phyloP scores from a whole-genome alignment of 345 rosid species.

The Brassica cretica region DNA sequence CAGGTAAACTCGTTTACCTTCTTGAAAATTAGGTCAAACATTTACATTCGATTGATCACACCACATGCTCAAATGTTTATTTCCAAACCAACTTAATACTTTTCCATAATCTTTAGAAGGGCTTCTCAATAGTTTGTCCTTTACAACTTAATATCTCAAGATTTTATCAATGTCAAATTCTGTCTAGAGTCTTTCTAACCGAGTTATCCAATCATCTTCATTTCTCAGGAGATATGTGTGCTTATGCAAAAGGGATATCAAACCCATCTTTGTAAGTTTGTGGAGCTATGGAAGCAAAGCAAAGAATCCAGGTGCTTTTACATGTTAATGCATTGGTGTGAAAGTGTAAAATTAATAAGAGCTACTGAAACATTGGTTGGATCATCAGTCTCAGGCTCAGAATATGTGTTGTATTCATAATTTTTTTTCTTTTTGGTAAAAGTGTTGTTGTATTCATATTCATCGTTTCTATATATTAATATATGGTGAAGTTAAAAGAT shows the following conservation, averaged over 20 bases:
- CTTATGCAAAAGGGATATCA: conserved; percentile 11
- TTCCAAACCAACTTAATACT: not conserved
- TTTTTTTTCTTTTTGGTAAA: too few relatives aligned
- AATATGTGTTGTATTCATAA: not conserved
- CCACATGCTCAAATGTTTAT: not conserved
- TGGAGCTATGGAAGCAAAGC: conserved; percentile 23
- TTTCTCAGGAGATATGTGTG: conserved; percentile 10
- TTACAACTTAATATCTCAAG: not conserved
- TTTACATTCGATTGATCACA: not conserved
- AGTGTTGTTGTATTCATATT: conserved; percentile 9
- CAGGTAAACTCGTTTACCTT: conserved; percentile 40
- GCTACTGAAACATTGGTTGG: conserved; percentile 22
- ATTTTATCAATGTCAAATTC: not conserved
- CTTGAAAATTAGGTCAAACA: not conserved
- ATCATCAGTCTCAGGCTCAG: conserved; percentile 7
- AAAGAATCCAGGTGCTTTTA: conserved; percentile 16
- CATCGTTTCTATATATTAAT: not conserved
- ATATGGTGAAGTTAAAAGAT: not conserved
- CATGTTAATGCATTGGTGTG: conserved; percentile 21
- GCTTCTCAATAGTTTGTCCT: conserved; percentile 8
- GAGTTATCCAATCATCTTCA: not conserved
- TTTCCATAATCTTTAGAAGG: not conserved
- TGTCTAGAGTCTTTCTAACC: not conserved
- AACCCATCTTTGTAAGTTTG: conserved; percentile 8
- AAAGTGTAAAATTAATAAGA: conserved; percentile 29